These are phyloP conservation scores for Neonectria punicea DNA, from an alignment of 2,329 filamentous ascomycete genomes.

Conservation along the genomic window DNA sequence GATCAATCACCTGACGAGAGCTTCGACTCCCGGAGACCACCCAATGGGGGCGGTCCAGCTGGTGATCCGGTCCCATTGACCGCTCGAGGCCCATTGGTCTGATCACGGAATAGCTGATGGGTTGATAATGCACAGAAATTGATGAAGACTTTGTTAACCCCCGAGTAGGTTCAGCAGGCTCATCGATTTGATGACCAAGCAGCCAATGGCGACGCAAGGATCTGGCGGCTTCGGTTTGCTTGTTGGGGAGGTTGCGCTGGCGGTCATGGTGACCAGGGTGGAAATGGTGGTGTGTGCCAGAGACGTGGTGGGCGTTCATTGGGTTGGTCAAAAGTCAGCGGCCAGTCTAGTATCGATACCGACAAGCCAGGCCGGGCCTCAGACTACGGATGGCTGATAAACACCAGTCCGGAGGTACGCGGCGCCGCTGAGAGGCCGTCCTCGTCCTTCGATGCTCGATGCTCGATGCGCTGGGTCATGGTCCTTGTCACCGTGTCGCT, in stretches of 20 bases:
- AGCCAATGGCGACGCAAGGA: conserved; percentile 25
- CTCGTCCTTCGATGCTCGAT: conserved; percentile 6
- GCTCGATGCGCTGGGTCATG: conserved; percentile 12
- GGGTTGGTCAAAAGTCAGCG: conserved; percentile 39
- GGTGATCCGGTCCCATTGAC: conserved; percentile 10
- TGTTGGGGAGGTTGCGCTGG: conserved; percentile 33
- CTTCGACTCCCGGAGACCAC: neutral
- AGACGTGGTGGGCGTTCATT: conserved; percentile 52
- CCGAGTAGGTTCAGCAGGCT: conserved; percentile 20
- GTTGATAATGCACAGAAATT: conserved; percentile 12
- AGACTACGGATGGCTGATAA: conserved; percentile 24
- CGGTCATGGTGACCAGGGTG: conserved; percentile 31
- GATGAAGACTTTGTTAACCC: conserved; percentile 2
- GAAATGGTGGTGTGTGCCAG: conserved; percentile 45
- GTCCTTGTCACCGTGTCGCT: conserved; percentile 11
- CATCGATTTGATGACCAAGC: conserved; percentile 21
- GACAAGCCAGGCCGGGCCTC: conserved; percentile 26
- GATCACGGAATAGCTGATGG: conserved; percentile 9
- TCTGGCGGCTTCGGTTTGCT: conserved; percentile 25
- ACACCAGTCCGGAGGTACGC: conserved; percentile 34
- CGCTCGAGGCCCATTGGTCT: conserved; percentile 12
- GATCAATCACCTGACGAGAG: conserved; percentile 5
- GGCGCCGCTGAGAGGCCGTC: conserved; percentile 7
- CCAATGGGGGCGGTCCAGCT: conserved; percentile 4
- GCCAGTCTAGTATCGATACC: conserved; percentile 35